Evolutionary conservation across 1,139 yeast species (phyloP), one percentile per base, ranked within the genome.

Genomic region (Debaryomyces singareniensis): DNA sequence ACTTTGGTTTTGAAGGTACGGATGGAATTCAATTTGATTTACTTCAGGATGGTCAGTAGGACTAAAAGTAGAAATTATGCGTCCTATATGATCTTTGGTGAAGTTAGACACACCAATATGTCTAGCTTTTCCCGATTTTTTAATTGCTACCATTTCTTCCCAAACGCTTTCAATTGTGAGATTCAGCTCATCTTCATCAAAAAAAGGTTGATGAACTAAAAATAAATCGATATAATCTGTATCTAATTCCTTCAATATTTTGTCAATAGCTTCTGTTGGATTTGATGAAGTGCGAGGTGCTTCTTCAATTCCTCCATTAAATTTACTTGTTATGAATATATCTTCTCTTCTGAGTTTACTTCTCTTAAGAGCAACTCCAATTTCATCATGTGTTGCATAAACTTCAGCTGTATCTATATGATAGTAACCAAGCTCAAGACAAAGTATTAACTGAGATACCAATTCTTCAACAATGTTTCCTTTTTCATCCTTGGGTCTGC

Each of bases 181-280:
- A 9, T 32, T 30, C 20, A 33, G 34, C 25, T 10, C 38, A 35
- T 29, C 34, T 4, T 24, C 25, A 6, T 30, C 28, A 22, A 38
- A 33, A 20, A 39, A 41, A 4, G 46, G 46, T 14, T 35, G 39
- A 24, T 42, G 46, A 15, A 74, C 49, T 43, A 72, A 51, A 44
- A 67, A 73, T 39, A 71, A 54, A 45, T 74, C 78, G 33, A 70
- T 61, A 41, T 71, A 64, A 11, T 63, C 69, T 10, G 61, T 40
- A 7, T 55, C 49, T 33, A 64, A 45, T 15, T 51, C 51, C 43
- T 20, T 63, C 41, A 51, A 52, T 5, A 65, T 57, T 13, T 47
- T 49, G 24, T 49, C 37, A 37, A 25, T 27, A 20, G 29, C 27
- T 7, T 29, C 33, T 13, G 3, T 20, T 4, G 35, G 32, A 13